Evolutionary conservation across 2,329 filamentous ascomycete genomes (phyloP).

Genomic region (Penicillium sp.): DNA sequence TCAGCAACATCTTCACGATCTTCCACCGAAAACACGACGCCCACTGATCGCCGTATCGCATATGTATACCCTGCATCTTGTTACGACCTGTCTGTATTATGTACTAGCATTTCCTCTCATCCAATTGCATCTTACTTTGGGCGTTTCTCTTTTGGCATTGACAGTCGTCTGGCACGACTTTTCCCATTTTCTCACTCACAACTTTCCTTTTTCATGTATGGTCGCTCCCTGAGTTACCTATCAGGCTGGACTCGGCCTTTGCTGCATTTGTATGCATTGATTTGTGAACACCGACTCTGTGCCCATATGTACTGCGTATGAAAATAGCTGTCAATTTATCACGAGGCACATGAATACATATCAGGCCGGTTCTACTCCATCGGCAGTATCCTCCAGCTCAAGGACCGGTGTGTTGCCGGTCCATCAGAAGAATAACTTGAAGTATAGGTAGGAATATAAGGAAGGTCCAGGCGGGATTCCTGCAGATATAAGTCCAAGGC

Average conservation of each 20-base stretch:
- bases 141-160: slow-evolving; percentile 13
- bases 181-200: background rate
- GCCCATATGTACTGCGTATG: background rate
- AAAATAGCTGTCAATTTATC: background rate
- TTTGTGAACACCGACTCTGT: background rate
- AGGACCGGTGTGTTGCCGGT: too few species aligned
- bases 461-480: too few species aligned
- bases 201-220: background rate
- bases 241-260: background rate
- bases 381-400: too few species aligned
- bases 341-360: background rate
- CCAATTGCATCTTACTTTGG: slow-evolving; percentile 14
- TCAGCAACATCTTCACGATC: slow-evolving; percentile 30
- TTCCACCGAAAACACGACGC: slow-evolving; percentile 24
- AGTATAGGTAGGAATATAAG: too few species aligned
- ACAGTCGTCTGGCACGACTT: slow-evolving; percentile 9
- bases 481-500: too few species aligned
- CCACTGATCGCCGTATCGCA: slow-evolving; percentile 13
- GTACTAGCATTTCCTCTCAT: slow-evolving; percentile 5
- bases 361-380: too few species aligned
- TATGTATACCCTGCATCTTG: slow-evolving; percentile 17
- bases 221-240: background rate
- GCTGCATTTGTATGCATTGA: too few species aligned
- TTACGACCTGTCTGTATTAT: slow-evolving; percentile 11
- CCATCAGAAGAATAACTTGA: too few species aligned